A percentile compares a stretch with the other conserved stretches of the same genome.
These are phyloP conservation scores for Adansonia grandidieri DNA, from an alignment of 441 rosid species.

Conservation along the genomic window DNA sequence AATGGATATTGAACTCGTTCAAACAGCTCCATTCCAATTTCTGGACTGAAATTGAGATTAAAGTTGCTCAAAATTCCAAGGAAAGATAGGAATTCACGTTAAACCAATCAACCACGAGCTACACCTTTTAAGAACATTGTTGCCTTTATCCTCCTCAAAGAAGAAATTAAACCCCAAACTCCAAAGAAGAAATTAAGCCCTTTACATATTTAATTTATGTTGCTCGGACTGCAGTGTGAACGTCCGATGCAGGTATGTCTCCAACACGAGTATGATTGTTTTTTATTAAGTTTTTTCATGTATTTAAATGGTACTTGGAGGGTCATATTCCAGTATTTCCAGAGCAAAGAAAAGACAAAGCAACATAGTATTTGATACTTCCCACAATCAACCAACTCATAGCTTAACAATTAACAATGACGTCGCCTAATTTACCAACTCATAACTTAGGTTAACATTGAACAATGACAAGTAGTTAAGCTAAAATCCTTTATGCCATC, in stretches of 20 bases:
- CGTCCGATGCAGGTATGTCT: no score
- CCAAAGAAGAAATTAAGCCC: neutral
- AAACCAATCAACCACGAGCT: constrained; percentile 3
- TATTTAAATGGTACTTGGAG: no score
- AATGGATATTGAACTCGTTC: neutral
- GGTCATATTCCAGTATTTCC: no score
- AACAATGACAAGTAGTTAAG: neutral
- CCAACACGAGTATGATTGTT: no score
- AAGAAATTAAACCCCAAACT: neutral
- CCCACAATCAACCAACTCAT: neutral
- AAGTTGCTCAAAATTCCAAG: neutral
- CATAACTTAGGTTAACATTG: neutral
- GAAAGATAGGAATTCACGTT: neutral
- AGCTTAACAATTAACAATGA: neutral
- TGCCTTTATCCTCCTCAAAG: neutral
- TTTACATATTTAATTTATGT: neutral
- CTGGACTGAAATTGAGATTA: neutral
- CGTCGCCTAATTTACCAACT: neutral
- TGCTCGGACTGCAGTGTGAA: no score
- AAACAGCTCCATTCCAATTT: neutral
- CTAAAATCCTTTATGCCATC: neutral
- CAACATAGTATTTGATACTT: neutral
- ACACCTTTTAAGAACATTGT: neutral
- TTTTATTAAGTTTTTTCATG: no score
- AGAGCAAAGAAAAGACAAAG: neutral